Percentiles rank a stretch among this genome's conserved stretches.
Evolutionary conservation across 352 stramenopile genomes (phyloP).

Genomic region (Aphanomyces euteiches): DNA sequence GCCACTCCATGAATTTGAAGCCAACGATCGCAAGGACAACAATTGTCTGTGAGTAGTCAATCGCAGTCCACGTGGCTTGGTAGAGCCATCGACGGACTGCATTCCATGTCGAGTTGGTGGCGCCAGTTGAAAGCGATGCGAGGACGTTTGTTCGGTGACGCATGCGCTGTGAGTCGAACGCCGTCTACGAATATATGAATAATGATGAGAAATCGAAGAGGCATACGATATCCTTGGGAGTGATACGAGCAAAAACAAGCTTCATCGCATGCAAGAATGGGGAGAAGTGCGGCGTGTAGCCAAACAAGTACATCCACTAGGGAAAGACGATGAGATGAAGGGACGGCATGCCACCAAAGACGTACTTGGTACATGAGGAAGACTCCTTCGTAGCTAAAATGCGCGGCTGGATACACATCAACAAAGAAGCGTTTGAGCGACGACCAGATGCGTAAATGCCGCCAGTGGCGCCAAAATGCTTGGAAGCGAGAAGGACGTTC

Average conservation of each 20-base stretch:
- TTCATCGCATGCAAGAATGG: slow-evolving; percentile 70
- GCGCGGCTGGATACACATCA: slow-evolving; percentile 61
- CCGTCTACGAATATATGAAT: slow-evolving; percentile 44
- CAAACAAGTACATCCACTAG: slow-evolving; percentile 83
- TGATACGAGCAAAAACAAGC: slow-evolving; percentile 68
- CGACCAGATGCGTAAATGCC: slow-evolving; percentile 46
- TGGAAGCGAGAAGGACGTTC: neutral
- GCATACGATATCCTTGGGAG: slow-evolving; percentile 59
- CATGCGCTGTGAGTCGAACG: slow-evolving; percentile 12
- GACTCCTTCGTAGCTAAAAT: slow-evolving; percentile 73
- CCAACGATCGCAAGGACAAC: slow-evolving; percentile 67
- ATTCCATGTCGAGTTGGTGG: slow-evolving; percentile 42
- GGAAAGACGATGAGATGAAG: neutral
- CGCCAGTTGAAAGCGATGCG: slow-evolving; percentile 36
- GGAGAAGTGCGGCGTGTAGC: slow-evolving; percentile 78
- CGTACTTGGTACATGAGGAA: slow-evolving; percentile 79
- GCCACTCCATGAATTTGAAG: slow-evolving; percentile 87
- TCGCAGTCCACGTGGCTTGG: slow-evolving; percentile 54
- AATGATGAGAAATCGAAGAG: neutral
- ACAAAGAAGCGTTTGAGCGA: slow-evolving; percentile 60
- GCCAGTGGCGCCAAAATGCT: slow-evolving; percentile 47
- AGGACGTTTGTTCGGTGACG: slow-evolving; percentile 23
- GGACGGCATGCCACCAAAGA: neutral
- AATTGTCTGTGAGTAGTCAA: slow-evolving; percentile 81
- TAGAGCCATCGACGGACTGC: slow-evolving; percentile 45